These are phyloP conservation scores for Triticum monococcum DNA, from an alignment of 176 grass and related monocot genomes.

Conservation along the genomic window DNA sequence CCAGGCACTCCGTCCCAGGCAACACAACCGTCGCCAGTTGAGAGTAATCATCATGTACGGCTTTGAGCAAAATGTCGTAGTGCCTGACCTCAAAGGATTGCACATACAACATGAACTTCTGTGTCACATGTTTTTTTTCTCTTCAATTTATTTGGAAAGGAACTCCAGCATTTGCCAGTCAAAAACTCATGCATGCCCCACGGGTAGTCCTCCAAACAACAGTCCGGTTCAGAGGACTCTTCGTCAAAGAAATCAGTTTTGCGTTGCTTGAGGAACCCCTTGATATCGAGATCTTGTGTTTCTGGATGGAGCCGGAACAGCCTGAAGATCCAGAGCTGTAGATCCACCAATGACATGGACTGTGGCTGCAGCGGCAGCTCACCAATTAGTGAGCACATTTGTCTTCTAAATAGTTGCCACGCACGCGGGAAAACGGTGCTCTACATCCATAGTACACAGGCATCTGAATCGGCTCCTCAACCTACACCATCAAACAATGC, in stretches of 20 bases:
- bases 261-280: background rate
- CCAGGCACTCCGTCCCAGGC: background rate
- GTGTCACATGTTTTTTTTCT: background rate
- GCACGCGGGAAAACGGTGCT: background rate
- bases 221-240: background rate
- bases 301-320: conserved; percentile 22
- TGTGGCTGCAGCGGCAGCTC: background rate
- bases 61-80: background rate
- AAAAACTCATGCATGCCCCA: background rate
- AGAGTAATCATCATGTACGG: background rate
- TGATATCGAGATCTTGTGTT: background rate
- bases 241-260: background rate
- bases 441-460: background rate
- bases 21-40: conserved; percentile 1
- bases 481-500: no score
- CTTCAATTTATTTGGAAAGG: conserved; percentile 13
- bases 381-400: background rate
- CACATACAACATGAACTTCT: background rate
- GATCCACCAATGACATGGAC: conserved; percentile 20
- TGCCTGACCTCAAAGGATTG: background rate
- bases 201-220: background rate
- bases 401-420: background rate
- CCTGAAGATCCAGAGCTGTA: conserved; percentile 21
- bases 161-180: background rate
- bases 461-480: background rate